Base-by-base conservation (phyloP, 495 filamentous ascomycete genomes). In the Penicillium ochrochloron region DNA sequence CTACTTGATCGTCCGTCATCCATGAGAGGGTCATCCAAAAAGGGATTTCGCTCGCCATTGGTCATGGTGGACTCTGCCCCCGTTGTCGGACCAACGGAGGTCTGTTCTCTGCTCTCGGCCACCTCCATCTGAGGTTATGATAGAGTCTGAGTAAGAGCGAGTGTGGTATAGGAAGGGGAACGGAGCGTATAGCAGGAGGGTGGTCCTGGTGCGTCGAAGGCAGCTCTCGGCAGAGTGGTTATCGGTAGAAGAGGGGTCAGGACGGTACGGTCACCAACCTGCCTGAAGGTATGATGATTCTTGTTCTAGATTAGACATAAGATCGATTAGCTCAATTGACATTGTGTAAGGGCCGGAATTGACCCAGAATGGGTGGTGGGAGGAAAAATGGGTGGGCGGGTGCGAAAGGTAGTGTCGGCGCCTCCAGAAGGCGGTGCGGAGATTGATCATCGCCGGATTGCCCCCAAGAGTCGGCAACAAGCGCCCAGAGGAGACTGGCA, bases 1-100 rank as follows among this genome's bases (percentile, higher is more conserved):
- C 93, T 96, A 74, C 87, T 91, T 27, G 88, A 85, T 37, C 82
- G 75, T 33, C 78, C 81, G 59, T 83, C 79, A 57, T 78, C 81
- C 34, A 77, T 73, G 27, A 81, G 68, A 19, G 74, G 69, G 57
- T 78, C 74, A 62, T 77, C 75, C 17, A 79, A 67, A 25, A 77
- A 72, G 52, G 75, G 66, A 70, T 79, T 75, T 21, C 75, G 73
- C 57, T 76, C 75, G 63, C 77, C 75, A 75, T 79, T 80, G 70
- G 75, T 55, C 58, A 74, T 65, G 53, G 67, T 70, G 41, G 76
- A 60, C 42, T 78, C 77, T 44, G 72, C 51, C 64, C 71, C 76
- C 41, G 76, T 66, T 60, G 76, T 54, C 53, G 74, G 69, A 62
- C 74, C 75, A 64, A 78, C 75, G 56, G 74, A 69, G 65, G 65